phyloP scores from a whole-genome alignment of 2,329 filamentous ascomycete genomes.

The Dothiorella sarmentorum region DNA sequence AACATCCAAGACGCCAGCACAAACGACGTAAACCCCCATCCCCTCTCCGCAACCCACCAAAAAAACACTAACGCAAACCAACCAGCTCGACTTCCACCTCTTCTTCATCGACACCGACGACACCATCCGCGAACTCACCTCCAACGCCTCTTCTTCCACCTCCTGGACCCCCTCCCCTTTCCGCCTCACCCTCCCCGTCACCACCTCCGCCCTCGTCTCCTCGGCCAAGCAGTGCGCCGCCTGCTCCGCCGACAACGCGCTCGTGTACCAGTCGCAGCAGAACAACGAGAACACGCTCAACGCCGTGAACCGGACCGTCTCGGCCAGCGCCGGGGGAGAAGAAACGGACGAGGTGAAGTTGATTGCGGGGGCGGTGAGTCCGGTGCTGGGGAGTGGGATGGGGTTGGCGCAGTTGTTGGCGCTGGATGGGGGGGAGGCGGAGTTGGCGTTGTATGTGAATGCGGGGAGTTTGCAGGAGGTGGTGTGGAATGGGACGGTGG shows the following conservation, averaged over 20 bases:
- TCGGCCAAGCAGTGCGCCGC: neutral
- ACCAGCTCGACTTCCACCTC: neutral
- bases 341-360: neutral
- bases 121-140: neutral
- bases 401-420: neutral
- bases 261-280: neutral
- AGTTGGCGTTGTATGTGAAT: neutral
- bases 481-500: neutral
- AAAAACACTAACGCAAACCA: neutral
- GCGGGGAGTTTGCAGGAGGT: neutral
- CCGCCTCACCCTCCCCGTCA: neutral
- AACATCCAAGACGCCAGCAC: neutral
- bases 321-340: too few relatives aligned
- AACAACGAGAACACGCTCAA: constrained; percentile 2
- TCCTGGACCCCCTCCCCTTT: neutral
- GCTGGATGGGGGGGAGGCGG: too few relatives aligned
- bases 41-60: neutral
- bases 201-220: neutral
- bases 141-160: neutral
- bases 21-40: neutral
- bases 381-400: neutral
- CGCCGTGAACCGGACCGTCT: neutral
- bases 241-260: neutral
- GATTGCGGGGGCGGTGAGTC: neutral
- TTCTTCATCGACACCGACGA: neutral